A percentile compares a stretch with the other conserved stretches of the same genome.
Evolutionary conservation across 805 yeast species (phyloP).

Genomic region (Candida argentea): DNA sequence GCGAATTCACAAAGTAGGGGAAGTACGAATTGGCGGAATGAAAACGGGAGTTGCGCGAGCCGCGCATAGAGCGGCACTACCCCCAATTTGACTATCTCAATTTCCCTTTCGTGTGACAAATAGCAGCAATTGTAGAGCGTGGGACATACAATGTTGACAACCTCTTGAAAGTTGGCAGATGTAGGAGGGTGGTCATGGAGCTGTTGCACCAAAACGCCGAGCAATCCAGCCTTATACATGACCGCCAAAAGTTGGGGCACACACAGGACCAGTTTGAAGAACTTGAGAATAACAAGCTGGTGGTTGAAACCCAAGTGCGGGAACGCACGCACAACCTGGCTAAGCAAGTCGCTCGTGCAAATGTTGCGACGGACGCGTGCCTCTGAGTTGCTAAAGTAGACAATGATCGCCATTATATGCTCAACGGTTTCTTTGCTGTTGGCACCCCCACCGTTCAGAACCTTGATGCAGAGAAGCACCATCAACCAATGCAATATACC

Average conservation of each 20-base stretch:
- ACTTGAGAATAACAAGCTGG: slow-evolving; percentile 33
- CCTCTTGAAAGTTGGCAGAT: slow-evolving; percentile 22
- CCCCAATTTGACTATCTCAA: slow-evolving; percentile 37
- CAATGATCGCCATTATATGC: slow-evolving; percentile 27
- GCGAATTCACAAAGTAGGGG: slow-evolving; percentile 47
- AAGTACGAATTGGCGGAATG: slow-evolving; percentile 40
- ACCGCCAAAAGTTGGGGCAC: slow-evolving; percentile 21
- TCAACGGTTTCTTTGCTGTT: too few species aligned
- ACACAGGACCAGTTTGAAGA: slow-evolving; percentile 33
- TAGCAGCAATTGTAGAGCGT: slow-evolving; percentile 43
- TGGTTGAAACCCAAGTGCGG: slow-evolving; percentile 20
- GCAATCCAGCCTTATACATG: slow-evolving; percentile 28
- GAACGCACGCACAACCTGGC: slow-evolving; percentile 30
- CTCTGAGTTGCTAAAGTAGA: slow-evolving; percentile 36
- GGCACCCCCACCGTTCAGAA: too few species aligned
- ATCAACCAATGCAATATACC: slow-evolving; percentile 36
- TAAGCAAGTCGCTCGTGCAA: slow-evolving; percentile 29
- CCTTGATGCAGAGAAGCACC: too few species aligned
- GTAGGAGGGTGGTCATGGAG: slow-evolving; percentile 19
- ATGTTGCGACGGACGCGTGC: slow-evolving; percentile 31
- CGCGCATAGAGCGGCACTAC: slow-evolving; percentile 34
- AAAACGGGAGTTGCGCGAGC: slow-evolving; percentile 29
- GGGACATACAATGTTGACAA: slow-evolving; percentile 37
- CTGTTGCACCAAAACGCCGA: slow-evolving; percentile 32
- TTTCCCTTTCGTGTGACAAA: slow-evolving; percentile 34